phyloP scores from a whole-genome alignment of 2,329 filamentous ascomycete genomes.

The Botrytis pseudocinerea region DNA sequence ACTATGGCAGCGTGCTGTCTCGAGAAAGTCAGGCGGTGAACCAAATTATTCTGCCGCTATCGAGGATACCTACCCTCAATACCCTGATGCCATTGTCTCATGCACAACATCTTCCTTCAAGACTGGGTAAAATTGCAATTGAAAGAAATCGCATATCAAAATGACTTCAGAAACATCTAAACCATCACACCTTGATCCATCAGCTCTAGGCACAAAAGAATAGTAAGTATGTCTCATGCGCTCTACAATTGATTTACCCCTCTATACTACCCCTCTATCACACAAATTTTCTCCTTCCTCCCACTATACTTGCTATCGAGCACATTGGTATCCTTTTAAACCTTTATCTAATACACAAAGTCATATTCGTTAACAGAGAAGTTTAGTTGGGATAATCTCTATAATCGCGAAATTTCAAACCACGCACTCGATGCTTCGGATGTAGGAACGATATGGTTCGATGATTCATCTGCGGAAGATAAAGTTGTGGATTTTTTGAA shows the following conservation, averaged over 20 bases:
- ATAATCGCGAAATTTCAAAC: conserved; percentile 70
- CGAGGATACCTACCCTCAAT: background rate
- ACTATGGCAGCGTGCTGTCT: background rate
- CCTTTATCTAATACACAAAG: conserved; percentile 1
- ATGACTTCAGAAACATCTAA: conserved; percentile 41
- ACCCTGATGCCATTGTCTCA: background rate
- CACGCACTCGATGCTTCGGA: conserved; percentile 71
- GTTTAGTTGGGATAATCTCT: conserved; percentile 72
- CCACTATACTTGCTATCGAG: background rate
- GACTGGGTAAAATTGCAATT: background rate
- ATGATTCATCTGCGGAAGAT: conserved; percentile 83
- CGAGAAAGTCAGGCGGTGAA: background rate
- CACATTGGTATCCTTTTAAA: background rate
- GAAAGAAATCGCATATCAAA: background rate
- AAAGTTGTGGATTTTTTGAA: conserved; percentile 69
- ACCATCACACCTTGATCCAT: conserved; percentile 73
- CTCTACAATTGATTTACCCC: conserved; percentile 29
- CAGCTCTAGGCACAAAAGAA: conserved; percentile 78
- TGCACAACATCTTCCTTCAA: background rate
- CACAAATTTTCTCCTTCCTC: background rate
- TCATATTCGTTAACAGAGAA: background rate
- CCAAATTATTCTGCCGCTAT: conserved; percentile 9
- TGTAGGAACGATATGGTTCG: conserved; percentile 94
- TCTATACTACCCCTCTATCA: conserved; percentile 15
- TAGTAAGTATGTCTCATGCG: conserved; percentile 57